A percentile compares a stretch with the other conserved stretches of the same genome.
Conservation (phyloP, 2,329 filamentous ascomycete genomes). For the Xylaria sp. region DNA sequence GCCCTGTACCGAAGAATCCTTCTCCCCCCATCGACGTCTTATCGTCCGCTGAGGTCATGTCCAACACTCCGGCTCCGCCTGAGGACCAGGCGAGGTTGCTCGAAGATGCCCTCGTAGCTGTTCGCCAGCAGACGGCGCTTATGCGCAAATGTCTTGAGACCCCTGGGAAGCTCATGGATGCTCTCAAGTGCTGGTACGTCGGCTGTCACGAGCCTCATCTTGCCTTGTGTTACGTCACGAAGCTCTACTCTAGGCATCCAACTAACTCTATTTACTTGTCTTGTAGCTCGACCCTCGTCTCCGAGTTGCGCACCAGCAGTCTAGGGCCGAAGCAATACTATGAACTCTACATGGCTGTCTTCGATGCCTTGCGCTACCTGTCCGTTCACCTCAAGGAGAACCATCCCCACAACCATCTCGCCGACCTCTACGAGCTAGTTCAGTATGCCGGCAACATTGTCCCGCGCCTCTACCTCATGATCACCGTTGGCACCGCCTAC, state of each 20-base stretch:
- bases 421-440: conserved; percentile 96
- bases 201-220: not conserved
- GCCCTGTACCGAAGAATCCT: not conserved
- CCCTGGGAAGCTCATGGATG: conserved; percentile 98
- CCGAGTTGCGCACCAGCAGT: conserved; percentile 96
- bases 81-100: conserved; percentile 91
- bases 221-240: conserved; percentile 7
- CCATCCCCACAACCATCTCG: conserved; percentile 96
- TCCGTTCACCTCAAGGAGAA: conserved; percentile 96
- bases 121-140: conserved; percentile 93
- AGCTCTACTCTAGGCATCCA: conserved; percentile 32
- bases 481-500: conserved; percentile 98
- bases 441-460: conserved; percentile 99
- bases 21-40: conserved; percentile 2
- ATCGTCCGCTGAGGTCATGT: conserved; percentile 37
- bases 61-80: conserved; percentile 64
- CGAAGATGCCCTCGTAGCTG: conserved; percentile 94
- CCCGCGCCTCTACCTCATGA: conserved; percentile 96
- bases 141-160: conserved; percentile 99
- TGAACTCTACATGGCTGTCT: conserved; percentile 98
- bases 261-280: conserved; percentile 30
- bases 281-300: conserved; percentile 89
- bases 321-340: conserved; percentile 99
- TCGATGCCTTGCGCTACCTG: conserved; percentile 95
- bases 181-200: conserved; percentile 96